Base-by-base conservation (phyloP, 1,139 yeast genomes). In the Schwanniomyces etchellsii region DNA sequence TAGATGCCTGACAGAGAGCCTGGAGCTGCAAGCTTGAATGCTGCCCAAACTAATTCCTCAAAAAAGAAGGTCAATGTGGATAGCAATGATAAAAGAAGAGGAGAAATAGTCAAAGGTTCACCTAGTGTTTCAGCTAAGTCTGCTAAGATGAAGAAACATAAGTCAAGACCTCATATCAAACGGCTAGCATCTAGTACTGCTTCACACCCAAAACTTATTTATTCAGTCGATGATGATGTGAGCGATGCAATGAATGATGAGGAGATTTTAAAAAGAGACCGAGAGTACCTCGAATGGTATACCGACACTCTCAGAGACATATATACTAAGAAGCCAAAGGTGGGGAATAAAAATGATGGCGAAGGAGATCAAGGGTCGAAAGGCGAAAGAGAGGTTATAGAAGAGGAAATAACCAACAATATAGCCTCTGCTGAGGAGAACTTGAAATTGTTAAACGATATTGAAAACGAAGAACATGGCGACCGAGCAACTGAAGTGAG, bases 191-290 rank as follows among this genome's bases (percentile, higher is more conserved):
- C 50, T 11, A 57, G 48, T 21, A 39, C 25, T 7, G 14, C 21
- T 7, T 7, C 16, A 3, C 10, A 11, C 14, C 30, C 26, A 7
- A 64, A 61, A 35, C 46, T 62, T 26, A 59, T 81, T 2, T 81
- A 76, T 47, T 75, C 83, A 16, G 91, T 83, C 0, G 95, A 84
- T 50, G 94, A 84, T 50, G 85, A 80, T 37, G 56, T 64, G 14
- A 49, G 50, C 43, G 81, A 58, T 29, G 45, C 53, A 28, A 47
- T 50, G 4, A 53, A 52, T 22, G 57, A 76, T 26, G 74, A 69
- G 29, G 83, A 75, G 36, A 60, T 74, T 9, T 79, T 74, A 37
- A 70, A 70, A 11, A 73, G 43, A 44, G 80, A 75, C 39, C 52
- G 81, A 15, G 81, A 79, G 38, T 81, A 81, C 44, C 47, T 76